Base-by-base conservation (phyloP, 75 land plant genomes). In the Selaginella tamariscina region DNA sequence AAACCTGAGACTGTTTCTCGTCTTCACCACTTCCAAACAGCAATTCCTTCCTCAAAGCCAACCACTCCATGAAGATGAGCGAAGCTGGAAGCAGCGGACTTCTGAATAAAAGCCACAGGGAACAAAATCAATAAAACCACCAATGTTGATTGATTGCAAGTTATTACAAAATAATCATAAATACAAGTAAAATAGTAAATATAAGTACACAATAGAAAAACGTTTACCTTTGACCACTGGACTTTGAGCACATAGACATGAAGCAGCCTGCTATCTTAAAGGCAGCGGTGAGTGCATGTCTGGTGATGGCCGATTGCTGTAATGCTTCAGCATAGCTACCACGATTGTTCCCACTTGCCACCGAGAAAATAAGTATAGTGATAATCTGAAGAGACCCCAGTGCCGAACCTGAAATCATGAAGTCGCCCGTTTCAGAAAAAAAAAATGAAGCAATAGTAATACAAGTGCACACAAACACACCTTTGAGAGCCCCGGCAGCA, bases 61-160 rank as follows among this genome's bases (percentile, higher is more conserved):
- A 67, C 98, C 98, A 93, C 32, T 85, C 89, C 21, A 85, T 64
- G 71, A 88, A 86, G 60, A 89, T 79, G 32, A 93, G 64, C 56
- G 83, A 65, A 27, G 85, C 87, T 64, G 94, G 89, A 56, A 86
- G 73, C 21, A 82, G 60, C 21, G 39, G 81, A 56, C 98, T 86
- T 71, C 81, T 75, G 18, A 79, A 79, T 62, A 78, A n/a, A n/a
- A n/a, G n/a, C n/a, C n/a, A n/a, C n/a, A n/a, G n/a, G n/a, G n/a
- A n/a, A n/a, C n/a, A n/a, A n/a, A n/a, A n/a, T n/a, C n/a, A n/a
- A n/a, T n/a, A n/a, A n/a, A n/a, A n/a, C n/a, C n/a, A n/a, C n/a
- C n/a, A n/a, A n/a, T n/a, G n/a, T n/a, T n/a, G n/a, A n/a, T n/a
- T n/a, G n/a, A n/a, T n/a, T n/a, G n/a, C n/a, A n/a, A n/a, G n/a